Conservation (phyloP, 2,329 filamentous ascomycete genomes). For the Venturia nashicola region DNA sequence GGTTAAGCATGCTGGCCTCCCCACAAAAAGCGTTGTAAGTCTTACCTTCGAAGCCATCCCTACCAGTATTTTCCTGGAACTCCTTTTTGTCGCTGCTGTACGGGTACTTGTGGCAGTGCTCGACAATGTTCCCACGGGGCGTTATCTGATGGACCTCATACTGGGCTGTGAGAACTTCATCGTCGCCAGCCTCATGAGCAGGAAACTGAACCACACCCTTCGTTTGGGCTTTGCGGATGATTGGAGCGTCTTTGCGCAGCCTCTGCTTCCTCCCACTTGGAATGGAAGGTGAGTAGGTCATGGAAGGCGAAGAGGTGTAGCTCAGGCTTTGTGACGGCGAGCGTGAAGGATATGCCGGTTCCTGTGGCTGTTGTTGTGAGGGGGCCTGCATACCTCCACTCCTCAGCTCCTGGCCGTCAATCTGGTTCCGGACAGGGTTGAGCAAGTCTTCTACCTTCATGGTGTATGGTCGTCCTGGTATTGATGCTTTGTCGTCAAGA, state of each 20-base stretch:
- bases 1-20: conserved; percentile 8
- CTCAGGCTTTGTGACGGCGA: neutral
- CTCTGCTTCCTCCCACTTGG: conserved; percentile 35
- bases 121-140: conserved; percentile 49
- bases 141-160: conserved; percentile 54
- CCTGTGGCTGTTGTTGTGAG: neutral
- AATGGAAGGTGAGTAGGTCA: conserved; percentile 1
- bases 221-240: conserved; percentile 48
- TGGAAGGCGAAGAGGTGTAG: neutral
- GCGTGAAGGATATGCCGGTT: neutral
- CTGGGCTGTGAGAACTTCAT: conserved; percentile 42
- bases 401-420: conserved; percentile 1
- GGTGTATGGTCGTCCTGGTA: neutral
- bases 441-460: conserved; percentile 10
- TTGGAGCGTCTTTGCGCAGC: conserved; percentile 50
- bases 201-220: conserved; percentile 60
- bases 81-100: conserved; percentile 92
- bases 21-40: conserved; percentile 1
- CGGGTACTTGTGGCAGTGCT: conserved; percentile 56
- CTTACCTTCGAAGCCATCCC: conserved; percentile 79
- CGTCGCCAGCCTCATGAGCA: conserved; percentile 51
- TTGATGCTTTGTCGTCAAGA: neutral
- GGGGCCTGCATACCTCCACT: neutral
- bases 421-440: conserved; percentile 4
- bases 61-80: conserved; percentile 73